Percentiles rank a stretch among this genome's conserved stretches.
These are phyloP conservation scores for Centaurea solstitialis DNA, from an alignment of 129 eudicot species.

Conservation along the genomic window DNA sequence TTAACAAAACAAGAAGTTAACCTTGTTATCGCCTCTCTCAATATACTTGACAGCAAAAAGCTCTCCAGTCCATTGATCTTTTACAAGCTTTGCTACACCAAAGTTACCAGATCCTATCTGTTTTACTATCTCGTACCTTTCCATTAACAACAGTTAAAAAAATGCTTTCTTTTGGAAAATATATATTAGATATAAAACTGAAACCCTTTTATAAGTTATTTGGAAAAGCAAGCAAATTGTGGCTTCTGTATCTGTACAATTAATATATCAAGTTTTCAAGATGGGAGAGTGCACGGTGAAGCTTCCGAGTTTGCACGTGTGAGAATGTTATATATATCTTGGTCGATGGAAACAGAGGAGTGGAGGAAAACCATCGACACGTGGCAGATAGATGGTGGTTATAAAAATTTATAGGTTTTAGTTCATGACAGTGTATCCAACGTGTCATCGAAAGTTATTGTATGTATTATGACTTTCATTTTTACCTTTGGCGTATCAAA, in stretches of 20 bases:
- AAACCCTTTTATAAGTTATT: neutral
- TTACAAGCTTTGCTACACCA: conserved; percentile 70
- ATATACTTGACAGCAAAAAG: conserved; percentile 64
- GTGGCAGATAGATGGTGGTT: neutral
- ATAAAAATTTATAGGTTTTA: too few relatives aligned
- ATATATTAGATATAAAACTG: neutral
- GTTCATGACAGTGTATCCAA: too few relatives aligned
- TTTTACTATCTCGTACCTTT: conserved; percentile 53
- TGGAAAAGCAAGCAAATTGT: neutral
- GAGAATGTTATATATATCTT: neutral
- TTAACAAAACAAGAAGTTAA: neutral
- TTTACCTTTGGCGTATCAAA: too few relatives aligned
- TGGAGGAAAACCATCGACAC: conserved; percentile 4
- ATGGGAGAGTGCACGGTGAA: conserved; percentile 13
- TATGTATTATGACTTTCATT: too few relatives aligned
- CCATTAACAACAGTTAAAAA: conserved; percentile 29
- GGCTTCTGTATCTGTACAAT: neutral
- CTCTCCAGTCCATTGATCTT: conserved; percentile 52
- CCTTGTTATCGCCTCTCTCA: conserved; percentile 61
- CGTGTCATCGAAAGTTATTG: too few relatives aligned
- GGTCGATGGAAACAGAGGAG: neutral
- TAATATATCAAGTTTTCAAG: neutral
- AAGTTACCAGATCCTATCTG: conserved; percentile 55
- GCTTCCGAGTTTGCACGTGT: neutral
- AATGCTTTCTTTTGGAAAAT: neutral